Conservation (phyloP, 108 stramenopile species). For the Cyclotella cryptica region DNA sequence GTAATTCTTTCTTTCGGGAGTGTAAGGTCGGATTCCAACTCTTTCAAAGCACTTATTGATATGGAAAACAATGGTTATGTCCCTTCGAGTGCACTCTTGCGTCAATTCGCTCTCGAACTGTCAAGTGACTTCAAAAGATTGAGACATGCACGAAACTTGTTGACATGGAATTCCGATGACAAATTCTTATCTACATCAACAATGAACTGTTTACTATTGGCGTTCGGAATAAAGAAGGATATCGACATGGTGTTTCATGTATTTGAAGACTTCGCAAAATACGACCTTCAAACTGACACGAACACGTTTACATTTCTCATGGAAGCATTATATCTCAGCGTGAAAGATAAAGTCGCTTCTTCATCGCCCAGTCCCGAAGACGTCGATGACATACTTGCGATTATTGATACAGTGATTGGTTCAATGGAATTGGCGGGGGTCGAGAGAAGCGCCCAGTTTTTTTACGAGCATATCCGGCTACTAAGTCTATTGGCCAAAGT, state of each 20-base stretch:
- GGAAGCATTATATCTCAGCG: constrained; percentile 55
- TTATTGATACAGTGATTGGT: constrained; percentile 41
- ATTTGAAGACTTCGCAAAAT: constrained; percentile 41
- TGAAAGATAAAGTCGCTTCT: constrained; percentile 24
- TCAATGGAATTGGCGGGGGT: constrained; percentile 67
- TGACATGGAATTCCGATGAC: constrained; percentile 30
- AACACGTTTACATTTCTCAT: constrained; percentile 75
- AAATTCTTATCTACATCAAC: constrained; percentile 33
- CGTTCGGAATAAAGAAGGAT: constrained; percentile 44
- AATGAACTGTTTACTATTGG: constrained; percentile 54
- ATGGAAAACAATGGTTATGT: constrained; percentile 72
- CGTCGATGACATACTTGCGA: constrained; percentile 28
- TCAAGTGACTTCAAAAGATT: constrained; percentile 38
- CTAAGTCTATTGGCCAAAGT: constrained; percentile 31
- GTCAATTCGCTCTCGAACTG: constrained; percentile 50
- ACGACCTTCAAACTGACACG: constrained; percentile 50
- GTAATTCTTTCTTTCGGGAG: constrained; percentile 65
- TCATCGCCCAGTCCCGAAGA: constrained; percentile 20
- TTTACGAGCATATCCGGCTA: constrained; percentile 40
- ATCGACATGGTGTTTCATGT: constrained; percentile 42
- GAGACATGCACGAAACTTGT: constrained; percentile 30
- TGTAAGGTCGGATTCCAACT: constrained; percentile 27
- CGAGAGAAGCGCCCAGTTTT: constrained; percentile 29
- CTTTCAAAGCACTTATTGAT: constrained; percentile 62
- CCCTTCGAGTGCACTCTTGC: constrained; percentile 61